A percentile compares a stretch with the other conserved stretches of the same genome.
These are phyloP conservation scores for Neonothopanus nambi DNA, from an alignment of 1,284 basidiomycete genomes.

Conservation along the genomic window DNA sequence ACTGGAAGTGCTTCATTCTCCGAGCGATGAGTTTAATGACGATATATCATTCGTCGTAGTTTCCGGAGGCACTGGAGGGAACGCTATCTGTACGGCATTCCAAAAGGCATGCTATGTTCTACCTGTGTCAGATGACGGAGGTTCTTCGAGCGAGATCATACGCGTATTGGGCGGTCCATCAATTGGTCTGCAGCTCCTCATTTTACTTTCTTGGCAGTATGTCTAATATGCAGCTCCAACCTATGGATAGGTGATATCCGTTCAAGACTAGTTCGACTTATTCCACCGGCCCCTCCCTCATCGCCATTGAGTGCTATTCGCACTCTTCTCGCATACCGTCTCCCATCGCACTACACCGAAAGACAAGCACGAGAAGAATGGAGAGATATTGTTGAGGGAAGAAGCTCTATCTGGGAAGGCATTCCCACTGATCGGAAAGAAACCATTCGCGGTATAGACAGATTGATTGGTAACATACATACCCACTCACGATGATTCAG, in stretches of 20 bases:
- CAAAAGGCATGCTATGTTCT: conserved; percentile 70
- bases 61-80: conserved; percentile 83
- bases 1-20: conserved; percentile 5
- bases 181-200: conserved; percentile 49
- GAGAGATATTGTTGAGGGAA: conserved; percentile 92
- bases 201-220: conserved; percentile 10
- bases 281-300: conserved; percentile 58
- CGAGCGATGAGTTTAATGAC: not conserved
- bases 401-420: conserved; percentile 81
- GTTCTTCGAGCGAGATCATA: conserved; percentile 83
- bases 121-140: conserved; percentile 86
- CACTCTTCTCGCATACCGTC: conserved; percentile 77
- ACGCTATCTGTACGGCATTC: conserved; percentile 78
- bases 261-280: conserved; percentile 79
- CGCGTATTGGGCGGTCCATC: conserved; percentile 83
- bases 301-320: conserved; percentile 73
- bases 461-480: conserved; percentile 11
- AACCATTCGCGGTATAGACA: conserved; percentile 70
- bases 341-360: conserved; percentile 69
- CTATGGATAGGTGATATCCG: conserved; percentile 71
- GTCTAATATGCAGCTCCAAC: conserved; percentile 1
- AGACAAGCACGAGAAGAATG: conserved; percentile 85
- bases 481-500: conserved; percentile 37
- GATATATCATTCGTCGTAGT: conserved; percentile 59
- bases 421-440: conserved; percentile 94